Evolutionary conservation across 2,329 filamentous ascomycete species (phyloP).

Genomic region (Claviceps lovelessii): DNA sequence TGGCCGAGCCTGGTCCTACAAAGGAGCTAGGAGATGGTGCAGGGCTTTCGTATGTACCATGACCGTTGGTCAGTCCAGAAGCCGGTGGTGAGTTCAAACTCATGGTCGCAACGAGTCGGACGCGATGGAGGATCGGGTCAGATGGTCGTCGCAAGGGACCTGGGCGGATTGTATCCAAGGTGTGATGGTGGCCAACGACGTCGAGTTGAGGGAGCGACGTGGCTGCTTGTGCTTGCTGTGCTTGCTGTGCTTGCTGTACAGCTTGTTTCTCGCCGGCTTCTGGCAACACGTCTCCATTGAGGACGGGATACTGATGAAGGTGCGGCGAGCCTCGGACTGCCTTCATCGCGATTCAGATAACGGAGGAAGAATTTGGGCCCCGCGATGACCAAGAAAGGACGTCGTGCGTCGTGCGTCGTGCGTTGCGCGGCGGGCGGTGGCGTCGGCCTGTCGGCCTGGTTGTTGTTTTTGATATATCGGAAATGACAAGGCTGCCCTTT

Average conservation of each 20-base stretch:
- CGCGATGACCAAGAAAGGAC: not conserved
- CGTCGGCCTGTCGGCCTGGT: not conserved
- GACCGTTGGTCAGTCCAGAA: not conserved
- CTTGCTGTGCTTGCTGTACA: not conserved
- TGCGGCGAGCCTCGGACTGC: not conserved
- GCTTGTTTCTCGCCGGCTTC: not conserved
- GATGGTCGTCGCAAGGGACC: conserved; percentile 13
- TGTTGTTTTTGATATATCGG: not conserved
- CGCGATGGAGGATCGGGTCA: not conserved
- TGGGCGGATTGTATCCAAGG: conserved; percentile 14
- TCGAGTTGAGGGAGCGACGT: not conserved
- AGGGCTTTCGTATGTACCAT: not conserved
- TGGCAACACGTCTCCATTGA: not conserved
- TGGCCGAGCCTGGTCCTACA: not conserved
- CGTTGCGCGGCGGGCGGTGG: too few relatives aligned
- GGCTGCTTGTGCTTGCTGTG: not conserved
- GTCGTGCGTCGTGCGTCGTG: not conserved
- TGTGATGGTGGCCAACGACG: conserved; percentile 4
- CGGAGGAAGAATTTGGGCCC: not conserved
- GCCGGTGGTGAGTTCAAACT: not conserved
- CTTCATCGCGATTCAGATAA: not conserved
- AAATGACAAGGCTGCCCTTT: not conserved
- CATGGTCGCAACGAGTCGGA: conserved; percentile 1
- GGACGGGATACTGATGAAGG: not conserved
- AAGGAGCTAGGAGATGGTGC: not conserved